Conservation (phyloP, 2,329 filamentous ascomycete species). For the Teratosphaeria nubilosa region DNA sequence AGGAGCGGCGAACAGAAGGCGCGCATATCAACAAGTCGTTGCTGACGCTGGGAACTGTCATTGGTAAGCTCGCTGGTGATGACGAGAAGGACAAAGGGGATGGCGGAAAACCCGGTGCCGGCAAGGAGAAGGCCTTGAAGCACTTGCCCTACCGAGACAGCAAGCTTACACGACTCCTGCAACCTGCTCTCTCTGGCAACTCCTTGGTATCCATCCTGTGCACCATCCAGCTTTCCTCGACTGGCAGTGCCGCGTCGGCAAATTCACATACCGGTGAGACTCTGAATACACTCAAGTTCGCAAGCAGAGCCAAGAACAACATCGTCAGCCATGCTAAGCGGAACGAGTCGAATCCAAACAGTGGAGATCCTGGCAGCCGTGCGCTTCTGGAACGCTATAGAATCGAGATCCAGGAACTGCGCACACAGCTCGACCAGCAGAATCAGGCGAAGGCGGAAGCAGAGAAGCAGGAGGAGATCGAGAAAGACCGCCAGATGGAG, state of each 20-base stretch:
- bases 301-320: conserved; percentile 91
- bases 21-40: conserved; percentile 98
- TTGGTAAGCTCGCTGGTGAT: conserved; percentile 78
- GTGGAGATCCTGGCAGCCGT: conserved; percentile 70
- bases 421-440: conserved; percentile 72
- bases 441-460: conserved; percentile 51
- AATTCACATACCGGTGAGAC: conserved; percentile 78
- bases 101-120: conserved; percentile 28
- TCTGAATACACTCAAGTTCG: conserved; percentile 92
- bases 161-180: conserved; percentile 86
- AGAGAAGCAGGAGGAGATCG: conserved; percentile 53
- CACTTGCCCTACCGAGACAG: conserved; percentile 95
- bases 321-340: conserved; percentile 95
- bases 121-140: conserved; percentile 61
- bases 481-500: conserved; percentile 57
- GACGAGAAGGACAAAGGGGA: conserved; percentile 81
- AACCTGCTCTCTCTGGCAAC: conserved; percentile 84
- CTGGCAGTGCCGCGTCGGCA: conserved; percentile 53
- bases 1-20: conserved; percentile 86
- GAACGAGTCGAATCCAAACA: conserved; percentile 71
- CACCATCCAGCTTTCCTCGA: conserved; percentile 81
- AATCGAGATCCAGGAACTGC: conserved; percentile 79
- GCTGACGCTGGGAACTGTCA: conserved; percentile 88
- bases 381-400: conserved; percentile 88
- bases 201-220: conserved; percentile 96